These are phyloP conservation scores for Bothriochloa decipiens DNA, from an alignment of 176 grass and related monocot genomes.

Conservation along the genomic window DNA sequence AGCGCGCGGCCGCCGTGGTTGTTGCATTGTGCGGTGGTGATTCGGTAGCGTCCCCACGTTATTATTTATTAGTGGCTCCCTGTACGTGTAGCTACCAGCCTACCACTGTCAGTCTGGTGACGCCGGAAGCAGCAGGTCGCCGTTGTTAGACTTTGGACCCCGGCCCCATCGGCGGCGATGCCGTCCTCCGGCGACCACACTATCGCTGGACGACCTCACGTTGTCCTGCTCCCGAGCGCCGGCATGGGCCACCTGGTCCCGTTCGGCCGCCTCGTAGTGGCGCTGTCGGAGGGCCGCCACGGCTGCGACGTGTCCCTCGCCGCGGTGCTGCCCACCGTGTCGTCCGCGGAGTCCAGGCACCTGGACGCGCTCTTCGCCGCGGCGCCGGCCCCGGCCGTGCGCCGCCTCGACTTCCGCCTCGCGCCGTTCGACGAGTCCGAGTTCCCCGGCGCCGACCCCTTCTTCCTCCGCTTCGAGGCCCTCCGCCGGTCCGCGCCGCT, in stretches of 20 bases:
- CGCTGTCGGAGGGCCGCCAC: conserved; percentile 33
- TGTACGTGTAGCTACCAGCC: neutral
- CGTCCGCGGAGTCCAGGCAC: conserved; percentile 57
- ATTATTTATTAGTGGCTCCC: neutral
- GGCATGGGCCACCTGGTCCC: conserved; percentile 84
- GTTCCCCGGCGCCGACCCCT: conserved; percentile 60
- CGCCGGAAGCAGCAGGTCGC: neutral
- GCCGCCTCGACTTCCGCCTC: conserved; percentile 51
- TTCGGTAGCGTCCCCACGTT: neutral
- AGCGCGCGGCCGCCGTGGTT: neutral
- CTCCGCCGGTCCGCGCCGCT: conserved; percentile 56
- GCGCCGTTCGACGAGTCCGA: conserved; percentile 52
- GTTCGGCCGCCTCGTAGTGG: conserved; percentile 61
- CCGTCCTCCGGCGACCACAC: neutral
- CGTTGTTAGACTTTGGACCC: too few relatives aligned
- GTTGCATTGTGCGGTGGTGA: neutral
- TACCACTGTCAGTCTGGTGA: too few relatives aligned
- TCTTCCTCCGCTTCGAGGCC: conserved; percentile 66
- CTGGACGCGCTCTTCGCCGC: conserved; percentile 42
- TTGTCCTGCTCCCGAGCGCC: conserved; percentile 60
- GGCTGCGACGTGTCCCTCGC: conserved; percentile 64
- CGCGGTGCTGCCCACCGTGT: conserved; percentile 60
- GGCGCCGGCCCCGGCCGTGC: conserved; percentile 39
- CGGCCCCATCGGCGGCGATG: neutral
- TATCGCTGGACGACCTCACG: neutral